phyloP scores from a whole-genome alignment of 2,329 filamentous ascomycete genomes.

The Penicillium sp. region DNA sequence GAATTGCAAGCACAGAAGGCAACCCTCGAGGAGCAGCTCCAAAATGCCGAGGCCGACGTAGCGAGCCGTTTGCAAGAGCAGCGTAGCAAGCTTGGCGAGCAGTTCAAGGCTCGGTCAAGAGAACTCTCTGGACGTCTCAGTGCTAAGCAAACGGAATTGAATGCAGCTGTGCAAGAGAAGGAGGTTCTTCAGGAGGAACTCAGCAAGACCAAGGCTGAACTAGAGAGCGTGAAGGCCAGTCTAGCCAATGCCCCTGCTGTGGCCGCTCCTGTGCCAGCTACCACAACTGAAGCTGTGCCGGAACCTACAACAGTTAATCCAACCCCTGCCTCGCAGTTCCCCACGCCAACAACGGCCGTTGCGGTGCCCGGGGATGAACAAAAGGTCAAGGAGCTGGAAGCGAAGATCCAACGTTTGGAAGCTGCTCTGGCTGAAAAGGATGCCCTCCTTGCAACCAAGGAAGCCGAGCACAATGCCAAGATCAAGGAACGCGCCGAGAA shows the following conservation, averaged over 20 bases:
- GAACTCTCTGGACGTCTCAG: slow-evolving; percentile 66
- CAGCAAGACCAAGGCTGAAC: slow-evolving; percentile 60
- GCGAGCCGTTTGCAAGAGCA: slow-evolving; percentile 48
- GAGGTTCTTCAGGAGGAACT: slow-evolving; percentile 68
- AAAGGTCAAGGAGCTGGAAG: slow-evolving; percentile 62
- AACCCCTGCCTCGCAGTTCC: slow-evolving; percentile 34
- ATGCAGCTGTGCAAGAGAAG: slow-evolving; percentile 60
- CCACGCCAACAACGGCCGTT: slow-evolving; percentile 24
- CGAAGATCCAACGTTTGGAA: slow-evolving; percentile 56
- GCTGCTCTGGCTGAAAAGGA: slow-evolving; percentile 54
- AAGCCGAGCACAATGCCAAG: slow-evolving; percentile 51
- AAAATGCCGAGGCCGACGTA: slow-evolving; percentile 43
- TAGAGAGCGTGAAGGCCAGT: slow-evolving; percentile 51
- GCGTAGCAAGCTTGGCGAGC: slow-evolving; percentile 46
- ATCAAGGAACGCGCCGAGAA: slow-evolving; percentile 53
- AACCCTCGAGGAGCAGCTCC: slow-evolving; percentile 48
- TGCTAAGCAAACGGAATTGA: slow-evolving; percentile 51
- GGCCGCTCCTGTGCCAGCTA: slow-evolving; percentile 4
- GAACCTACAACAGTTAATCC: slow-evolving; percentile 48
- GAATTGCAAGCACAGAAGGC: slow-evolving; percentile 58
- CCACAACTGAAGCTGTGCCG: slow-evolving; percentile 17
- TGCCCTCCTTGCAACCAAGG: slow-evolving; percentile 45
- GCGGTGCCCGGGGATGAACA: slow-evolving; percentile 46
- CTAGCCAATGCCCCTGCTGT: slow-evolving; percentile 35
- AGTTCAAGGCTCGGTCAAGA: slow-evolving; percentile 57